Conservation (phyloP, 495 filamentous ascomycete genomes). For the Trichodelitschia bisporula region DNA sequence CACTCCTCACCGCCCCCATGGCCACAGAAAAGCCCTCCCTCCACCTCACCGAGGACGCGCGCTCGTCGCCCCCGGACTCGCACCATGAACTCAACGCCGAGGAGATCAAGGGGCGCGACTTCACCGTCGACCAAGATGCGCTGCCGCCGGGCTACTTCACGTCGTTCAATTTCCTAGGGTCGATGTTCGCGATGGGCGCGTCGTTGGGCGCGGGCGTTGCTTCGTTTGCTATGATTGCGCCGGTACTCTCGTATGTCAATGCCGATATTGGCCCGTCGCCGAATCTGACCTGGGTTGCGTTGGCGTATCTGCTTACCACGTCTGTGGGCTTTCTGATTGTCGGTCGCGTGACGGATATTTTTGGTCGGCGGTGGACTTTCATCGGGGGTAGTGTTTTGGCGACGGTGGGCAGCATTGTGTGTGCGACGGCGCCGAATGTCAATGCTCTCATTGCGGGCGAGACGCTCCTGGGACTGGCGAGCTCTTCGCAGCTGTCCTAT, state of each 20-base stretch:
- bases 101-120: conserved; percentile 5
- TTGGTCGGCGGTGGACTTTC: conserved; percentile 13
- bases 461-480: conserved; percentile 13
- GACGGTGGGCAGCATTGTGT: conserved; percentile 12
- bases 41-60: no score
- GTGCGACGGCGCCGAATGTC: conserved; percentile 11
- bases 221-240: conserved; percentile 6
- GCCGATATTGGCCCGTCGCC: conserved; percentile 8
- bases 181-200: conserved; percentile 8
- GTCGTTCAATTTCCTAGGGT: conserved; percentile 6
- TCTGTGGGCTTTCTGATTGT: conserved; percentile 12
- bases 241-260: conserved; percentile 7
- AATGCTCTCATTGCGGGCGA: conserved; percentile 10
- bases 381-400: conserved; percentile 10
- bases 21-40: no score
- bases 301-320: conserved; percentile 11
- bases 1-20: no score
- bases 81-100: conserved; percentile 1
- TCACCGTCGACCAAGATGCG: conserved; percentile 5
- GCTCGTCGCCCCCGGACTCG: no score
- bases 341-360: conserved; percentile 14
- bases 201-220: conserved; percentile 7
- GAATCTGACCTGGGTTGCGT: conserved; percentile 13
- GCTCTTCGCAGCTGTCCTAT: conserved; percentile 11
- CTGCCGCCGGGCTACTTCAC: conserved; percentile 7